Conservation (phyloP, 306 rosid genomes). For the Quercus ilex region DNA sequence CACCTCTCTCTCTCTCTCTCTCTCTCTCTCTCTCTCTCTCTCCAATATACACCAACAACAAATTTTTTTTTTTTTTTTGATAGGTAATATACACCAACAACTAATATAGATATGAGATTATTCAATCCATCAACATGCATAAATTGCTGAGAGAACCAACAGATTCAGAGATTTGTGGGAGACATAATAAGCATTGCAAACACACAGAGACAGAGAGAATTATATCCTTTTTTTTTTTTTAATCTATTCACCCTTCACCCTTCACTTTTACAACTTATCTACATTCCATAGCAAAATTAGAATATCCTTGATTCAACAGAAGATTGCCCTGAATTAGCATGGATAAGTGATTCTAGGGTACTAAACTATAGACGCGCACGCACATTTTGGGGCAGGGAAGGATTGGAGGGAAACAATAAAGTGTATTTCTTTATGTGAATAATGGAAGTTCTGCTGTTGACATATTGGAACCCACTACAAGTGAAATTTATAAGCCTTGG, state of each 20-base stretch:
- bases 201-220: not conserved
- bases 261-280: too few species aligned
- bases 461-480: not conserved
- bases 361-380: not conserved
- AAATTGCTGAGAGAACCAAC: not conserved
- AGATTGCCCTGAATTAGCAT: not conserved
- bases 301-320: not conserved
- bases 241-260: too few species aligned
- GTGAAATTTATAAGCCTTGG: not conserved
- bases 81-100: not conserved
- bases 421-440: not conserved
- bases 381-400: not conserved
- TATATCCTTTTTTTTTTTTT: not conserved
- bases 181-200: not conserved
- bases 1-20: too few species aligned
- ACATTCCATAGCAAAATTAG: not conserved
- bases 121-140: not conserved
- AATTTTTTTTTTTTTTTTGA: too few species aligned
- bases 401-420: not conserved
- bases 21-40: not conserved
- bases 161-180: not conserved
- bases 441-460: not conserved
- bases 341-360: not conserved
- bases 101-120: not conserved
- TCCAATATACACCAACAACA: not conserved